Evolutionary conservation across 441 rosid species (phyloP), one percentile per base, ranked within the genome.

Genomic region (Jatropha podagrica): DNA sequence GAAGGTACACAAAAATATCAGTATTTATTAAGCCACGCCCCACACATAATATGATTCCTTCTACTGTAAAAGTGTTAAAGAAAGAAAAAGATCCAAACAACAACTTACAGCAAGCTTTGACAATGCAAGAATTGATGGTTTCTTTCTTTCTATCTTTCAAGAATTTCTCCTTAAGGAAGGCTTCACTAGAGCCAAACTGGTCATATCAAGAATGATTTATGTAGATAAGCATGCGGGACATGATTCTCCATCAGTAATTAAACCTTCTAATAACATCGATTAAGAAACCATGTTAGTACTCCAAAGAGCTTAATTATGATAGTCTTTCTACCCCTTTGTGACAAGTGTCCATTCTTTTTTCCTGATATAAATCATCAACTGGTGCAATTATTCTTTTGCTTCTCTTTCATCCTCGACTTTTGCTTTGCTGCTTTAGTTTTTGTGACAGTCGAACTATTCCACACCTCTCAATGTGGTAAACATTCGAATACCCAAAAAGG

Each of bases 191-290:
- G 68, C 78, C 75, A 65, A 74, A 62, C 32, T 26, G 49, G 70
- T 62, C 67, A 14, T 52, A 11, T 60, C 72, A 61, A 40, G 69
- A 11, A 3, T 54, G 69, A 69, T 69, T 44, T 59, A 58, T 46
- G 51, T 71, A 18, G 68, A 56, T 59, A 27, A 73, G 72, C 79
- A 66, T 66, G 83, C 77, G 69, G 79, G 78, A 85, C 79, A 74
- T 52, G 83, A 82, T 85, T 69, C 81, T 72, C 11, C 48, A 6
- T 2, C 9, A 44, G 7, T 8, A 44, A 6, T 44, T 44, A 44
- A 32, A 32, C 6, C 48, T 44, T 44, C 48, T 44, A 44, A 44
- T 11, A 44, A 44, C 48, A 6, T 44, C 10, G 48, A 44, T 44
- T 1, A 44, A 32, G 32, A 32, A 32, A 32, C 1, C 32, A 32